Evolutionary conservation across 768 basidiomycete genomes (phyloP), one percentile per base, ranked within the genome.

Genomic region (Hysterangium stoloniferum): DNA sequence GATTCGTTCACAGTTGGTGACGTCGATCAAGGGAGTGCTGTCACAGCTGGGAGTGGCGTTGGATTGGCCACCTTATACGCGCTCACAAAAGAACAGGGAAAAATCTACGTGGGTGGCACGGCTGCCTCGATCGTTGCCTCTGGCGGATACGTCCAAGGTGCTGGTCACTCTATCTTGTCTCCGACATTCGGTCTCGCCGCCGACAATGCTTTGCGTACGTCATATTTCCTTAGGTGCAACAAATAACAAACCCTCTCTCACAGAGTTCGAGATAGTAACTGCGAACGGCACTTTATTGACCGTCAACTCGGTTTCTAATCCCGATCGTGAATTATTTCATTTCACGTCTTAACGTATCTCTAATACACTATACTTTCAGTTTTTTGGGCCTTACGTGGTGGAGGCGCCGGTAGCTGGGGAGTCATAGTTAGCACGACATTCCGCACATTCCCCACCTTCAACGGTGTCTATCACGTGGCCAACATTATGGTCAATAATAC

Each of bases 351-450:
- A 24, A 20, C 22, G 45, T 17, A 19, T n/a, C 22, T 3, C 45
- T 29, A 25, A 9, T 48, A 27, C 38, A 38, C 42, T 45, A 35
- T 37, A 20, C 32, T 36, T 3, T 37, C 29, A 58, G 57, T 59
- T 8, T 59, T 59, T 43, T 57, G 48, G 52, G 53, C 57, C 22
- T 7, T 61, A 22, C 48, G 57, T 4, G 57, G 57, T 13, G 55
- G 53, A 11, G 53, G 53, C n/a, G 51, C 49, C 7, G 69, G 68
- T 8, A 65, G 61, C 33, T 71, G 66, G 68, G 68, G 67, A 19
- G 61, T 69, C 17, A 62, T 70, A 32, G 55, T 67, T 22, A 62
- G 64, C 19, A 64, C 65, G 0, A 70, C 68, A 5, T 55, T 68
- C 58, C 59, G 57, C 20, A 65, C 66, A 1, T 66, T 57, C 60